Percentiles rank a stretch among this genome's conserved stretches.
Conservation (phyloP, 345 rosid genomes). For the Arabis hirsuta region DNA sequence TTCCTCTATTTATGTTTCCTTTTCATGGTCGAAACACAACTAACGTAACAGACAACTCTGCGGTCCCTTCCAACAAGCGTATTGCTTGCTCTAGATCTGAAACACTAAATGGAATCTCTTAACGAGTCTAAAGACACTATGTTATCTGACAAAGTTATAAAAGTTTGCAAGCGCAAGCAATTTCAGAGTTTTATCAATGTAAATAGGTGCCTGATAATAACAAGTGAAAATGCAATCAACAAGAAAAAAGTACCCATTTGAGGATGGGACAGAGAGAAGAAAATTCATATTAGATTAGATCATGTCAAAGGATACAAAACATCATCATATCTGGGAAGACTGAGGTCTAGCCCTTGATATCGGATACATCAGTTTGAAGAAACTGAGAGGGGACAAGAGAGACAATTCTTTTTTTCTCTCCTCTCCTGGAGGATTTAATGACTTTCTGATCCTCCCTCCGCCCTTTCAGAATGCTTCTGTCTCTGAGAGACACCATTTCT, state of each 20-base stretch:
- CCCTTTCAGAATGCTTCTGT: too few relatives aligned
- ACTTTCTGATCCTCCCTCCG: too few relatives aligned
- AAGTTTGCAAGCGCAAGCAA: constrained; percentile 3
- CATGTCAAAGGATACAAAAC: constrained; percentile 13
- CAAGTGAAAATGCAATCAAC: constrained; percentile 9
- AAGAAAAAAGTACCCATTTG: background rate
- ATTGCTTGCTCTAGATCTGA: background rate
- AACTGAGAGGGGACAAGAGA: too few relatives aligned
- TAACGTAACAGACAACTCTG: constrained; percentile 42
- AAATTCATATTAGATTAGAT: constrained; percentile 15
- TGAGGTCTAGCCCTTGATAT: constrained; percentile 65
- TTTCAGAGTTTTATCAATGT: constrained; percentile 22
- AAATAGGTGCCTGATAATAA: background rate
- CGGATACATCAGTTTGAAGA: too few relatives aligned
- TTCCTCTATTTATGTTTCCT: background rate
- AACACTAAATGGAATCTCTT: too few relatives aligned
- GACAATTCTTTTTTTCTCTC: too few relatives aligned
- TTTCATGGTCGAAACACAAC: constrained; percentile 62
- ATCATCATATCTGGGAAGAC: constrained; percentile 79
- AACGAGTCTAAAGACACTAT: too few relatives aligned
- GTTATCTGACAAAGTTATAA: background rate
- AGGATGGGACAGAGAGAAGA: constrained; percentile 65
- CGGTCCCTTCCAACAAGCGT: background rate
- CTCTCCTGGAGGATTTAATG: too few relatives aligned
- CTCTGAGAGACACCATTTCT: too few relatives aligned